Evolutionary conservation across 345 rosid species (phyloP).

Genomic region (Dipteronia sinensis): DNA sequence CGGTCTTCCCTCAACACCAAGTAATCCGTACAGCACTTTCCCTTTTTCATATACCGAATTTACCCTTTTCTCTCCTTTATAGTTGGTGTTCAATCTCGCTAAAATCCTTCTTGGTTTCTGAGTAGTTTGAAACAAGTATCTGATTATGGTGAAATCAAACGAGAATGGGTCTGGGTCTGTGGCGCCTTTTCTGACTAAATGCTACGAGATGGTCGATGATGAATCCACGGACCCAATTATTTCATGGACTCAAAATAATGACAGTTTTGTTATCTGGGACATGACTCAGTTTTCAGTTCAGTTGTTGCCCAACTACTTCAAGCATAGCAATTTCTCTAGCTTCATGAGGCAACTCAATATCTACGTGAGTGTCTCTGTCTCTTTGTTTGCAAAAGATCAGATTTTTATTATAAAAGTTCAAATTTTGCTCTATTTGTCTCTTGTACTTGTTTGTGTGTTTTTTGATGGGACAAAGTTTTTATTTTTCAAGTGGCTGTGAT

Average conservation of each 20-base stretch:
- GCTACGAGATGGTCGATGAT: constrained; percentile 90
- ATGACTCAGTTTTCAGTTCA: constrained; percentile 61
- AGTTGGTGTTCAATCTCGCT: neutral
- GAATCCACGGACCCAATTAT: constrained; percentile 58
- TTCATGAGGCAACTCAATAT: constrained; percentile 90
- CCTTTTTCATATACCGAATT: neutral
- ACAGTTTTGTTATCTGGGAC: constrained; percentile 66
- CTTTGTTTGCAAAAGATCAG: neutral
- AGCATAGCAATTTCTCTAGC: constrained; percentile 79
- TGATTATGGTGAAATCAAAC: constrained; percentile 59
- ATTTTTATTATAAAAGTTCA: neutral
- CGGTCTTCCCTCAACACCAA: too few species aligned
- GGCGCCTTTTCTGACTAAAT: constrained; percentile 79
- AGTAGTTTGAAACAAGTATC: neutral
- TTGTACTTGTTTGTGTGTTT: neutral
- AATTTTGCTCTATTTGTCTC: neutral
- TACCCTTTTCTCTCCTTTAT: neutral
- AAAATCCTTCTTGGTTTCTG: neutral
- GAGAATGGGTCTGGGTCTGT: constrained; percentile 45
- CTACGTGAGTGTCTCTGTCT: constrained; percentile 53
- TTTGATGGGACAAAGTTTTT: neutral
- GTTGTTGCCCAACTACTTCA: constrained; percentile 75
- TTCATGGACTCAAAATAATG: constrained; percentile 56
- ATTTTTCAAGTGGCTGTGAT: neutral
- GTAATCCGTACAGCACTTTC: neutral